A percentile compares a stretch with the other conserved stretches of the same genome.
These are phyloP conservation scores for Erodium maritimum DNA, from an alignment of 345 rosid species.

Conservation along the genomic window DNA sequence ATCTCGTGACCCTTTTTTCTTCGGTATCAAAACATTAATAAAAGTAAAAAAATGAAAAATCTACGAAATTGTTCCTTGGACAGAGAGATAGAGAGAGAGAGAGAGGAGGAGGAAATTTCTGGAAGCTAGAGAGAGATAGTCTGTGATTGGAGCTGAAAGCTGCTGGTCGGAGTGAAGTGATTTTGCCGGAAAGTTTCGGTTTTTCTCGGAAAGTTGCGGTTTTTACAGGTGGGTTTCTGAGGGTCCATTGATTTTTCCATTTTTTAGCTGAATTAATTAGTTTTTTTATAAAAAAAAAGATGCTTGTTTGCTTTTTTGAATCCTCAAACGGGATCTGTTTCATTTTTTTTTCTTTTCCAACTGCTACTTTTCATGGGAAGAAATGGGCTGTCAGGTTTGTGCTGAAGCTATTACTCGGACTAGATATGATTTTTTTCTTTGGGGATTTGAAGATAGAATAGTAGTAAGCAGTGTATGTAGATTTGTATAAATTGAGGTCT, in stretches of 20 bases:
- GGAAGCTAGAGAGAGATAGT: conserved; percentile 25
- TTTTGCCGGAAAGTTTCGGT: conserved; percentile 6
- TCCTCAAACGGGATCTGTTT: not conserved
- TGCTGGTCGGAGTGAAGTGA: conserved; percentile 3
- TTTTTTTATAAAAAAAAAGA: conserved; percentile 2
- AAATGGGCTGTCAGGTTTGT: not conserved
- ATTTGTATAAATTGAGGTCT: not conserved
- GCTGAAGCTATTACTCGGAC: not conserved
- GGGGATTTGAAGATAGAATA: not conserved
- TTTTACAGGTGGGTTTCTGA: not conserved
- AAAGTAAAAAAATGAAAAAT: not conserved
- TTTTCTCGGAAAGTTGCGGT: conserved; percentile 14
- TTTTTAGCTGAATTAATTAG: not conserved
- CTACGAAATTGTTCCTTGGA: not conserved
- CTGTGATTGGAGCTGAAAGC: conserved; percentile 6
- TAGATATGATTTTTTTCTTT: not conserved
- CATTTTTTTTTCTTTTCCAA: too few relatives aligned
- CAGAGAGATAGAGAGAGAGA: too few relatives aligned
- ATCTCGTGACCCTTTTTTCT: conserved; percentile 12
- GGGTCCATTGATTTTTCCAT: conserved; percentile 24
- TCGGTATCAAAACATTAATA: conserved; percentile 7
- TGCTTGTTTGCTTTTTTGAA: not conserved
- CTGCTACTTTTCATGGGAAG: not conserved
- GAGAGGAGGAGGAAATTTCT: conserved; percentile 20
- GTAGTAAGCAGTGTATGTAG: not conserved